Percentiles rank a stretch among this genome's conserved stretches.
phyloP scores from a whole-genome alignment of 495 filamentous ascomycete species.

The Neurospora sp. region DNA sequence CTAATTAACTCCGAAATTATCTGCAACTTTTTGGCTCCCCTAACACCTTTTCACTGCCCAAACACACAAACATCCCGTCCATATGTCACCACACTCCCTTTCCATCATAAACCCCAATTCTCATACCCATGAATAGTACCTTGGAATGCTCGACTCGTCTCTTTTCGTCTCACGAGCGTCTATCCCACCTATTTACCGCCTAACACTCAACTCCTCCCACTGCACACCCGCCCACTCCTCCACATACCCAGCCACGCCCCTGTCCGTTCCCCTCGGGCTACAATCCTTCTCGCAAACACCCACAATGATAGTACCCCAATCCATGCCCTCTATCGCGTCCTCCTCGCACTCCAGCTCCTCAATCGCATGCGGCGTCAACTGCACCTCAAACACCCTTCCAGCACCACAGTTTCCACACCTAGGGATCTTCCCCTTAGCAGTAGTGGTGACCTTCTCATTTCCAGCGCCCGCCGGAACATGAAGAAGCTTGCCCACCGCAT shows the following conservation, averaged over 20 bases:
- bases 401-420: slow-evolving; percentile 67
- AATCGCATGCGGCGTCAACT: slow-evolving; percentile 87
- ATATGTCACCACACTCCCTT: not conserved
- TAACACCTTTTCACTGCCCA: not conserved
- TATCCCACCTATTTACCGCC: slow-evolving; percentile 12
- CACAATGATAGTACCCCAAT: slow-evolving; percentile 96
- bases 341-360: slow-evolving; percentile 75
- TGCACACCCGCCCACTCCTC: slow-evolving; percentile 97
- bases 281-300: slow-evolving; percentile 55
- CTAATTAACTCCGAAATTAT: not conserved
- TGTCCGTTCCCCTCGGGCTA: slow-evolving; percentile 18
- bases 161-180: no score
- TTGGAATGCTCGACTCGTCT: not conserved
- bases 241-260: slow-evolving; percentile 43
- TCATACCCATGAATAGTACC: not conserved
- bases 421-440: slow-evolving; percentile 43
- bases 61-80: not conserved
- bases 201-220: slow-evolving; percentile 66
- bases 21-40: not conserved
- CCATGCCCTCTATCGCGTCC: slow-evolving; percentile 79
- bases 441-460: slow-evolving; percentile 15
- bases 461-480: slow-evolving; percentile 7
- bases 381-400: slow-evolving; percentile 68
- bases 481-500: slow-evolving; percentile 61
- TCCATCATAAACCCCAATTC: not conserved